Percentiles rank a stretch among this genome's conserved stretches.
These are phyloP conservation scores for Rhizophagus prolifer DNA, from an alignment of 192 early-diverging fungal genomes.

Conservation along the genomic window DNA sequence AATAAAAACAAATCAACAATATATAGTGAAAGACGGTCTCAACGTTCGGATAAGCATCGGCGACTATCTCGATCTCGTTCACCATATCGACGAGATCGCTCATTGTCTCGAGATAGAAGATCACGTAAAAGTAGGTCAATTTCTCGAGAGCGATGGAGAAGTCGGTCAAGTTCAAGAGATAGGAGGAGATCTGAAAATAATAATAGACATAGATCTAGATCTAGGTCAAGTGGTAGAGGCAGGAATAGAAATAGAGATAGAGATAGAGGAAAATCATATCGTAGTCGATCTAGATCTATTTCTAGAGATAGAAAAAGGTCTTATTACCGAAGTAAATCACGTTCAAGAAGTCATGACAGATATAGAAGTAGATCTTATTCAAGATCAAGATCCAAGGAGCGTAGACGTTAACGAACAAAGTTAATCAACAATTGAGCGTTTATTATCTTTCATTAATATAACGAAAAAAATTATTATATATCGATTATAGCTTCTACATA, in stretches of 20 bases:
- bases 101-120: constrained; percentile 12
- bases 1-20: background rate
- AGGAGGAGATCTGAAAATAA: constrained; percentile 7
- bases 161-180: constrained; percentile 26
- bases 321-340: background rate
- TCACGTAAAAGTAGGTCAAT: constrained; percentile 15
- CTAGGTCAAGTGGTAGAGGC: constrained; percentile 7
- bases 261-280: constrained; percentile 15
- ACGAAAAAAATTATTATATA: too few relatives aligned
- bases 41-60: background rate
- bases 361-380: constrained; percentile 4
- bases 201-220: constrained; percentile 8
- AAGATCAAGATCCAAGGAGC: background rate
- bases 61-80: constrained; percentile 29
- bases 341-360: background rate
- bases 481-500: too few relatives aligned
- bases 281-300: constrained; percentile 9
- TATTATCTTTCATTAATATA: too few relatives aligned
- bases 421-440: too few relatives aligned
- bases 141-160: constrained; percentile 18
- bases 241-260: background rate
- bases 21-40: background rate
- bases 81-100: constrained; percentile 27
- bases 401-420: background rate
- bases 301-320: background rate